Percentiles rank a stretch among this genome's conserved stretches.
phyloP scores from a whole-genome alignment of 2,329 filamentous ascomycete genomes.

The Beauveria bassiana region DNA sequence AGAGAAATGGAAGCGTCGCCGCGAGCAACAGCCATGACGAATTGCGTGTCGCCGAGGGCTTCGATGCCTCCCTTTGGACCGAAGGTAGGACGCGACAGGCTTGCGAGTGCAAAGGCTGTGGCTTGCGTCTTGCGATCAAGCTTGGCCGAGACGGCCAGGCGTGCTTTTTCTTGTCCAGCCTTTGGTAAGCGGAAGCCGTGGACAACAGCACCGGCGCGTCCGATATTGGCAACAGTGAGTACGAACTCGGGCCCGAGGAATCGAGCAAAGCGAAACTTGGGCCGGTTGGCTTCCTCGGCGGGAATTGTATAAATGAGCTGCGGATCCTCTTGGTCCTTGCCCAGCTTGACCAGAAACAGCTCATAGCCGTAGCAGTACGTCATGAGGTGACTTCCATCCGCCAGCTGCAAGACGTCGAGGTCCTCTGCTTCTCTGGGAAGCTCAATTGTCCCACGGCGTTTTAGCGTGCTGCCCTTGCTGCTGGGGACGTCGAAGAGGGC shows the following conservation, averaged over 20 bases:
- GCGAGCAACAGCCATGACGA: constrained; percentile 71
- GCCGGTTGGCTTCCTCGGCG: constrained; percentile 37
- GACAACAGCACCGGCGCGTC: constrained; percentile 48
- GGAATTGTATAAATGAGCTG: constrained; percentile 49
- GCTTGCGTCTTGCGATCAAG: constrained; percentile 64
- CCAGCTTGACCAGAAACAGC: constrained; percentile 59
- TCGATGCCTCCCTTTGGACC: constrained; percentile 25
- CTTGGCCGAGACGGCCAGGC: constrained; percentile 43
- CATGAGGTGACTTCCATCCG: constrained; percentile 57
- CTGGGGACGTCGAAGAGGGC: constrained; percentile 78
- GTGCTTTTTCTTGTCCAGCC: constrained; percentile 30
- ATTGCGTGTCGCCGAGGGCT: constrained; percentile 58
- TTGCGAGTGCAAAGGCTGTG: constrained; percentile 68
- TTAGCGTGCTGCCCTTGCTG: constrained; percentile 40
- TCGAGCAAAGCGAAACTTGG: constrained; percentile 50
- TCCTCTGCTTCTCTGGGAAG: constrained; percentile 55
- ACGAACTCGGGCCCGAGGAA: constrained; percentile 52
- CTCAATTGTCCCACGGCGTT: constrained; percentile 41
- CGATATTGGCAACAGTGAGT: constrained; percentile 49
- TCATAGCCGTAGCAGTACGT: constrained; percentile 73
- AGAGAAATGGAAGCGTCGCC: constrained; percentile 73
- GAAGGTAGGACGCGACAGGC: constrained; percentile 50
- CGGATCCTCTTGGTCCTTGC: constrained; percentile 39
- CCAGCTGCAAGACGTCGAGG: constrained; percentile 58
- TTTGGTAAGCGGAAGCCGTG: constrained; percentile 48